Percentiles rank a stretch among this genome's conserved stretches.
Evolutionary conservation across 1,139 yeast genomes (phyloP).

Genomic region (Wickerhamomyces sp.): DNA sequence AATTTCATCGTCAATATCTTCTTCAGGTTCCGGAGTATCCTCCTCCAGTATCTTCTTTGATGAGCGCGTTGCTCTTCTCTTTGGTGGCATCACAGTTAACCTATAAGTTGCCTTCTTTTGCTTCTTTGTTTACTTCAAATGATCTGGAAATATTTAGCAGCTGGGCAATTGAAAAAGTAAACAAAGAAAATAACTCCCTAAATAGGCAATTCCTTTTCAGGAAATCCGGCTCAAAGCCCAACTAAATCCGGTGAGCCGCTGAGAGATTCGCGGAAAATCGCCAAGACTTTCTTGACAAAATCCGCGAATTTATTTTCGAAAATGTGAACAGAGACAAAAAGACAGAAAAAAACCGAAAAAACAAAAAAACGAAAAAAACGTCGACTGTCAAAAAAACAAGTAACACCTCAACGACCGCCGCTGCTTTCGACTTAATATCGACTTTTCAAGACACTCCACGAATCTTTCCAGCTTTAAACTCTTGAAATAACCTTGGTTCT

Average conservation of each 20-base stretch:
- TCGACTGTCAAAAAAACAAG: no score
- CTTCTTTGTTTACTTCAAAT: conserved; percentile 1
- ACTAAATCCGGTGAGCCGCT: neutral
- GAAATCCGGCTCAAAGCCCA: no score
- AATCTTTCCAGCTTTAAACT: no score
- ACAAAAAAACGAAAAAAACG: neutral
- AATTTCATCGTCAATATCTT: conserved; percentile 1
- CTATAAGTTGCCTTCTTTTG: neutral
- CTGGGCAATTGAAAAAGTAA: no score
- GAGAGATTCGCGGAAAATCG: neutral
- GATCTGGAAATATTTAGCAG: no score
- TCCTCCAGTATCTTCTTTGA: conserved; percentile 7
- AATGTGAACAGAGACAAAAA: neutral
- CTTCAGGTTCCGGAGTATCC: conserved; percentile 2
- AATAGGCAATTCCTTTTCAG: no score
- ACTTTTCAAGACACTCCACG: no score
- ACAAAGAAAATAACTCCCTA: no score
- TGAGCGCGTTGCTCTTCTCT: conserved; percentile 20
- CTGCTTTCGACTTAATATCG: no score
- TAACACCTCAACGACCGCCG: no score
- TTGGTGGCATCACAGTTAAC: conserved; percentile 19
- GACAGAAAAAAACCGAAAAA: conserved; percentile 1
- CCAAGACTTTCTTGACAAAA: neutral
- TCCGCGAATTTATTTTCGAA: neutral
- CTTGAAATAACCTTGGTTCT: no score